Percentiles rank a stretch among this genome's conserved stretches.
phyloP scores from a whole-genome alignment of 2,329 filamentous ascomycete genomes.

The Aspergillus ochraceoroseus region DNA sequence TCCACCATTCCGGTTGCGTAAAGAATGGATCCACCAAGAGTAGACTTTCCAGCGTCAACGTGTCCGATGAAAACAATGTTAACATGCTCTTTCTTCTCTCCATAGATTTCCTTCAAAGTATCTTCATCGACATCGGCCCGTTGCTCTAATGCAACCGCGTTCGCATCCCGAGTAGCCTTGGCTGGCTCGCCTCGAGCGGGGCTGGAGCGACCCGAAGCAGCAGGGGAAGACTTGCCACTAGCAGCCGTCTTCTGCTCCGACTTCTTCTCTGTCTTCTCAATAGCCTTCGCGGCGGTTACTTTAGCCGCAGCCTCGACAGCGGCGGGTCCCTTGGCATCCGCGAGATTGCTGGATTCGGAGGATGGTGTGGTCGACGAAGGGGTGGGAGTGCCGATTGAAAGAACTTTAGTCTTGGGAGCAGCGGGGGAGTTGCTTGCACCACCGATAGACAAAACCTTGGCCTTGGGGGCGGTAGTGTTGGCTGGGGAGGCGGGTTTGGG shows the following conservation, averaged over 20 bases:
- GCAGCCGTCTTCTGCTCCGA: constrained; percentile 46
- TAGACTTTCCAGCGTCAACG: constrained; percentile 97
- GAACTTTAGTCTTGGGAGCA: constrained; percentile 64
- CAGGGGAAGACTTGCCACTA: constrained; percentile 71
- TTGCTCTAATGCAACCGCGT: constrained; percentile 79
- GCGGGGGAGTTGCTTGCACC: constrained; percentile 46
- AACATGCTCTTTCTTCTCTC: constrained; percentile 71
- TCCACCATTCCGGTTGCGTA: constrained; percentile 99
- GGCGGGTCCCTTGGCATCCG: constrained; percentile 42
- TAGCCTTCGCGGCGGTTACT: constrained; percentile 78
- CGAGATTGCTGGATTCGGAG: constrained; percentile 50
- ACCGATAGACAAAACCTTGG: constrained; percentile 59
- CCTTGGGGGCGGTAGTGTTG: constrained; percentile 46
- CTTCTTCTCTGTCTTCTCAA: constrained; percentile 80
- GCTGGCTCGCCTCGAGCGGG: constrained; percentile 58
- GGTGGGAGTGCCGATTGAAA: constrained; percentile 61
- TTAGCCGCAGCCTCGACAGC: constrained; percentile 69
- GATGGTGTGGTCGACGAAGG: constrained; percentile 37
- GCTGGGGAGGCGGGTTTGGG: constrained; percentile 47
- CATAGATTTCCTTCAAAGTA: constrained; percentile 86
- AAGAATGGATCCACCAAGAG: constrained; percentile 85
- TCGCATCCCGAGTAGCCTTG: constrained; percentile 63
- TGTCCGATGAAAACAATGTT: constrained; percentile 98
- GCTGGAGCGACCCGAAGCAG: constrained; percentile 78
- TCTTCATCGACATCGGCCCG: constrained; percentile 73